Conservation (phyloP, 225 moss, liverwort and hornwort genomes). For the Physcomitrium patens region DNA sequence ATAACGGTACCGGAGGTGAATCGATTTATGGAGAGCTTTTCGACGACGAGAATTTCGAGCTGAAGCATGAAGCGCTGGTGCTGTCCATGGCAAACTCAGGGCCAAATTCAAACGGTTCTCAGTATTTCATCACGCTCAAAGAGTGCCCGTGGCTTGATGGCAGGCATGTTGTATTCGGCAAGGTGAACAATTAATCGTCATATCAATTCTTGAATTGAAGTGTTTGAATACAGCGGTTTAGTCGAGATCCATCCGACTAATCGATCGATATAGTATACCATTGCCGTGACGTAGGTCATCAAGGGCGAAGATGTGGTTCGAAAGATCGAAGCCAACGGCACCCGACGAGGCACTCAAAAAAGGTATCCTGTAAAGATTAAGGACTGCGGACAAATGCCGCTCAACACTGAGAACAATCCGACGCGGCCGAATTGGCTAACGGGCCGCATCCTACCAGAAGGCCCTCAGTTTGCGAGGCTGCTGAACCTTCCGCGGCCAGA, state of each 20-base stretch:
- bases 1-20: constrained; percentile 54
- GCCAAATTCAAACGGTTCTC: constrained; percentile 68
- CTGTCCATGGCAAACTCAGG: constrained; percentile 80
- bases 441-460: constrained; percentile 28
- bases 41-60: constrained; percentile 46
- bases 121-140: constrained; percentile 66
- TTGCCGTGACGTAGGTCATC: constrained; percentile 30
- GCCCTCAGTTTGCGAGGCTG: not conserved
- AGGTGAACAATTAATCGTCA: constrained; percentile 24
- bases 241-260: not conserved
- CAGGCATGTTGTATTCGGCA: constrained; percentile 52
- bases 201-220: no score
- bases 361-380: constrained; percentile 26
- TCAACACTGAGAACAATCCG: not conserved
- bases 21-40: constrained; percentile 50
- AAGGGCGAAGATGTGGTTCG: constrained; percentile 46
- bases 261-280: not conserved
- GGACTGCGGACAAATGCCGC: constrained; percentile 44
- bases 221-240: no score
- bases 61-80: constrained; percentile 38
- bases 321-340: constrained; percentile 45
- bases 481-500: constrained; percentile 34
- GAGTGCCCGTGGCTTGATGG: constrained; percentile 71
- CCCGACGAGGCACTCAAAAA: constrained; percentile 33
- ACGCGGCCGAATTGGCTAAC: constrained; percentile 36